Conservation (phyloP, 495 filamentous ascomycete species). For the Elasticomyces elasticus region DNA sequence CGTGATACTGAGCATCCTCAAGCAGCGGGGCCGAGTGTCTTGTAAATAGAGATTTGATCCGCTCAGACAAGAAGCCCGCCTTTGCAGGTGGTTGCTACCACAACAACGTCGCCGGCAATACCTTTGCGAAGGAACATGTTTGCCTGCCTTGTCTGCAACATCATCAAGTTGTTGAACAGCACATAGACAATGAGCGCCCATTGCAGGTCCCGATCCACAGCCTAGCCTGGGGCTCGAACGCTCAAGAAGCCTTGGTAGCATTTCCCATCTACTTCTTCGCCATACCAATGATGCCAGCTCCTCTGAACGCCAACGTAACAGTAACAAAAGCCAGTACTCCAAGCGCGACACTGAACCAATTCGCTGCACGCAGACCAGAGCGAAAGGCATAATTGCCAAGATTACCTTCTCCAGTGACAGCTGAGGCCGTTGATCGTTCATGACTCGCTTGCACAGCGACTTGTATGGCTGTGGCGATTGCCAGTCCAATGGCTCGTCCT, state of each 20-base stretch:
- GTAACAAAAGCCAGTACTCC: slow-evolving; percentile 15
- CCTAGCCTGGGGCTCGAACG: background rate
- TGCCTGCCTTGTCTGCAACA: too few relatives aligned
- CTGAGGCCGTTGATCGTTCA: slow-evolving; percentile 33
- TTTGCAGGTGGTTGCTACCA: too few relatives aligned
- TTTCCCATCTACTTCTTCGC: slow-evolving; percentile 6
- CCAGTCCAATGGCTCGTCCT: slow-evolving; percentile 48
- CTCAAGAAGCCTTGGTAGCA: background rate
- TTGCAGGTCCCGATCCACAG: background rate
- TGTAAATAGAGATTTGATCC: too few relatives aligned
- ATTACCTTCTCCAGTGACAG: slow-evolving; percentile 22
- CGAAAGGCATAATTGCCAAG: slow-evolving; percentile 34
- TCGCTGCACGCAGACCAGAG: slow-evolving; percentile 41
- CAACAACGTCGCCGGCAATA: too few relatives aligned
- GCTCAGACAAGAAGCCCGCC: too few relatives aligned
- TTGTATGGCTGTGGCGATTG: slow-evolving; percentile 48
- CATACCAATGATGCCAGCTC: slow-evolving; percentile 25
- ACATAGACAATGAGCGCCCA: background rate
- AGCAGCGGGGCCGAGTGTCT: too few relatives aligned
- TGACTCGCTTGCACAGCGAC: slow-evolving; percentile 36
- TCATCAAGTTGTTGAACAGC: too few relatives aligned
- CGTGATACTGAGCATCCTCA: too few relatives aligned
- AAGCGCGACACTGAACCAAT: slow-evolving; percentile 44
- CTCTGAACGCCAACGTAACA: slow-evolving; percentile 25
- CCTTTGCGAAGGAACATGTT: too few relatives aligned